A percentile compares a stretch with the other conserved stretches of the same genome.
Evolutionary conservation across 495 filamentous ascomycete species (phyloP).

Genomic region (Cercophora sp.): DNA sequence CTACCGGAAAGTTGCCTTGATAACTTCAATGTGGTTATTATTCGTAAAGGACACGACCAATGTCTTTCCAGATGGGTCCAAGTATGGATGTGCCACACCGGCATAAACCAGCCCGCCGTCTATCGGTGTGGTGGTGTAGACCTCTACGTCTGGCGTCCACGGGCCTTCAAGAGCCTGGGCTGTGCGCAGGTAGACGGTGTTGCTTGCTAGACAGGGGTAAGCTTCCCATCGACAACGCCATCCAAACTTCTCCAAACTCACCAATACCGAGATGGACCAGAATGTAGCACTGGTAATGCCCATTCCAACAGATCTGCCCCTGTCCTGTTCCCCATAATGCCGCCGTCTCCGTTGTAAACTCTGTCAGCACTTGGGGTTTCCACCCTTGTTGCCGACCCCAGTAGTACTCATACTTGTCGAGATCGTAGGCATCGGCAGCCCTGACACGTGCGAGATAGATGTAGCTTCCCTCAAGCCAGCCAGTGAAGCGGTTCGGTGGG

Average conservation of each 20-base stretch:
- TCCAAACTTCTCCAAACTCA: too few relatives aligned
- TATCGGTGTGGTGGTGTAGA: conserved; percentile 28
- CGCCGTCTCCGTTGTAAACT: conserved; percentile 27
- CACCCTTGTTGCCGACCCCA: conserved; percentile 30
- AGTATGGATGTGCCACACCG: conserved; percentile 31
- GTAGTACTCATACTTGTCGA: conserved; percentile 35
- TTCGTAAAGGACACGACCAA: conserved; percentile 32
- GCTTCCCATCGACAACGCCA: background rate
- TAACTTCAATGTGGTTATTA: conserved; percentile 32
- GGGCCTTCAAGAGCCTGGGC: conserved; percentile 29
- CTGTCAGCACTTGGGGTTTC: conserved; percentile 22
- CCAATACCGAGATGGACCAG: conserved; percentile 27
- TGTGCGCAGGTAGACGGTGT: conserved; percentile 25
- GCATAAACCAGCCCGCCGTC: conserved; percentile 31
- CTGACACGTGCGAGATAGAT: conserved; percentile 34
- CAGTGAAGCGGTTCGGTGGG: conserved; percentile 24
- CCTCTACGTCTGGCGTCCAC: conserved; percentile 30
- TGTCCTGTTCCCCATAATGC: conserved; percentile 31
- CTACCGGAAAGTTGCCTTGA: conserved; percentile 12
- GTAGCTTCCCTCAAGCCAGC: conserved; percentile 21
- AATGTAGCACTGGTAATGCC: conserved; percentile 27
- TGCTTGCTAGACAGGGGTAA: conserved; percentile 7
- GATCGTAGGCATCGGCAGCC: conserved; percentile 30
- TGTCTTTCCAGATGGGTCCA: conserved; percentile 26
- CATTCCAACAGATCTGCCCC: conserved; percentile 31